Base-by-base conservation (phyloP, 139 green algal species). In the Chlamydomonas applanata region DNA sequence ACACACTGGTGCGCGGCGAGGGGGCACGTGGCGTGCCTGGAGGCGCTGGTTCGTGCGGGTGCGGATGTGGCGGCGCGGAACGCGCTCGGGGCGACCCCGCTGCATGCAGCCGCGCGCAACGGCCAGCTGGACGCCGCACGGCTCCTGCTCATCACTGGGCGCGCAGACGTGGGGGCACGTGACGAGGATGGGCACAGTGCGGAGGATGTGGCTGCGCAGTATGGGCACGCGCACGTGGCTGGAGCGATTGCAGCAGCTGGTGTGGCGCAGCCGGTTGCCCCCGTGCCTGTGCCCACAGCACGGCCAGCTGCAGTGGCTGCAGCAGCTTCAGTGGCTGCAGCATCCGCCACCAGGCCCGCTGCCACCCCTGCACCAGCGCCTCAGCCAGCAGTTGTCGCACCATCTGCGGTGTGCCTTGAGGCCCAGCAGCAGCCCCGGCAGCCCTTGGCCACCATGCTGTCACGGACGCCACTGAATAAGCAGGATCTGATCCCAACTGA, bases 131-230 rank as follows among this genome's bases (percentile, higher is more conserved):
- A 71, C 29, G 63, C 53, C 1, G 73, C 30, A 4, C 27, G 1
- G n/a, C 19, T 65, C 32, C 24, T 57, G 63, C 63, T 73, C 35
- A 24, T 53, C n/a, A 52, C 59, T 7, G n/a, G 54, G 4, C 22
- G 22, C 1, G 74, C 62, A 35, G 69, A 68, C 34, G 16, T 52
- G 34, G 29, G 13, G 20, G 76, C 76, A 57, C 73, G 83, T 52
- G 87, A 93, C 77, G 89, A 85, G 59, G 83, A 91, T 56, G 87
- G 89, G n/a, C 83, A 84, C 70, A 88, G 73, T 0, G 71, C 89
- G 20, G 67, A 87, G 60, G 81, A 89, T 64, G 53, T 87, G 25
- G 89, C 87, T 24, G 79, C 83, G 0, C 53, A 74, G 30, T 54
- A 73, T 34, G 44, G 68, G 33, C 77, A 89, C 14, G 16, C 4